These are phyloP conservation scores for Pholiota microspora DNA, from an alignment of 768 basidiomycete species.

Conservation along the genomic window DNA sequence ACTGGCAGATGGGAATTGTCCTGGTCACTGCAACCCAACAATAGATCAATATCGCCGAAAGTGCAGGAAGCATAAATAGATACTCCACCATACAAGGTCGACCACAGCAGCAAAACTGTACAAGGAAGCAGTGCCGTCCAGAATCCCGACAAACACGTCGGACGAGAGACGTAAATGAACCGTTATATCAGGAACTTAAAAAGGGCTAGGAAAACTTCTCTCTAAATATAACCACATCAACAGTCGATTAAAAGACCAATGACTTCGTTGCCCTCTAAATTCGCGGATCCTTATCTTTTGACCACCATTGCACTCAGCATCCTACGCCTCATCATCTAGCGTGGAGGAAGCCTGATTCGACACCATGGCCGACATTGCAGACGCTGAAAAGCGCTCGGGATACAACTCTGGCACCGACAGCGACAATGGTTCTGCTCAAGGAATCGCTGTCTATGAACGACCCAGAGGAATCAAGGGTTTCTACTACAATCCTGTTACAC, in stretches of 20 bases:
- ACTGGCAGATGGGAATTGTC: neutral
- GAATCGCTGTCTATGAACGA: constrained; percentile 35
- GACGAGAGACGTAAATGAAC: neutral
- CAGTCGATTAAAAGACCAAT: neutral
- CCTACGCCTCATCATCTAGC: neutral
- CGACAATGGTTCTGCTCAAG: constrained; percentile 23
- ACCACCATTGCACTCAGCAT: neutral
- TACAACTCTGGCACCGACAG: constrained; percentile 9
- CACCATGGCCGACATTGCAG: neutral
- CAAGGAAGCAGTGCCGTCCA: neutral
- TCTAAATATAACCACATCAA: neutral
- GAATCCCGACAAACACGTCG: neutral
- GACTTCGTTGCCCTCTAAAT: neutral
- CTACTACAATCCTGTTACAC: constrained; percentile 57
- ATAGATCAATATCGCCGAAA: neutral
- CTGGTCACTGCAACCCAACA: neutral
- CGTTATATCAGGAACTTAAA: neutral
- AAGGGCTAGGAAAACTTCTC: neutral
- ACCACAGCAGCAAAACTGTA: neutral
- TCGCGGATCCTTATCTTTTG: neutral
- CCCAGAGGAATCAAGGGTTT: constrained; percentile 52
- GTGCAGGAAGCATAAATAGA: neutral
- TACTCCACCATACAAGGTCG: neutral
- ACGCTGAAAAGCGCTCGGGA: constrained; percentile 2
- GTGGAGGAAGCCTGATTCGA: neutral